Percentiles rank a stretch among this genome's conserved stretches.
Evolutionary conservation across 2,329 filamentous ascomycete species (phyloP).

Genomic region (Exophiala xenobiotica): DNA sequence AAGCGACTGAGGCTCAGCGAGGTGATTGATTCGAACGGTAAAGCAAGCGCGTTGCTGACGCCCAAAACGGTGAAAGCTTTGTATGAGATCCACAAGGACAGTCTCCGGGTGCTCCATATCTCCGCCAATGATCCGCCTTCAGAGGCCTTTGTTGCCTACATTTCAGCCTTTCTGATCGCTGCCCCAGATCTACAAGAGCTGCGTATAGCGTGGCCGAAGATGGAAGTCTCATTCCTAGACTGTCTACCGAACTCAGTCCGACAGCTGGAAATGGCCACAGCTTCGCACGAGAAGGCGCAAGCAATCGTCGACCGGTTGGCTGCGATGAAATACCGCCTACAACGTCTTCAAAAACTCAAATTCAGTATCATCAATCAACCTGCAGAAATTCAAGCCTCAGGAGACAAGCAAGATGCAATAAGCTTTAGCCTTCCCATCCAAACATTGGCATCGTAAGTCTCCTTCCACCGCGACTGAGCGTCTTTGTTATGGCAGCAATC

Average conservation of each 20-base stretch:
- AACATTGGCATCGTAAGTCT: conserved; percentile 11
- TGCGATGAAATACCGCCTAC: conserved; percentile 10
- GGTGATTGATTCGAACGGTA: neutral
- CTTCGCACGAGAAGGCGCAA: conserved; percentile 9
- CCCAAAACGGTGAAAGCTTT: conserved; percentile 15
- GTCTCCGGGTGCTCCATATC: conserved; percentile 14
- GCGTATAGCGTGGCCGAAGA: conserved; percentile 13
- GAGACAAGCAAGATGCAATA: neutral
- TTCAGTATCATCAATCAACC: conserved; percentile 10
- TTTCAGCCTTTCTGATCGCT: conserved; percentile 13
- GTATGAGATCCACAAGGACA: conserved; percentile 12
- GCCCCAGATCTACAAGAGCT: conserved; percentile 13
- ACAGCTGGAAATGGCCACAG: conserved; percentile 4
- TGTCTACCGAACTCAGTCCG: conserved; percentile 9
- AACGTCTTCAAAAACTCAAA: conserved; percentile 2
- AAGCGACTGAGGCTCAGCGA: conserved; percentile 13
- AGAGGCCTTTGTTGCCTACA: conserved; percentile 5
- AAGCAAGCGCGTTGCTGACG: conserved; percentile 3
- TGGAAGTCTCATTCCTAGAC: conserved; percentile 14
- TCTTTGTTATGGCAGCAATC: neutral
- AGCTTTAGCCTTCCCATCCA: conserved; percentile 9
- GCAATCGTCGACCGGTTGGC: conserved; percentile 11
- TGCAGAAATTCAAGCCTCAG: neutral
- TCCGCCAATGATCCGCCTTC: conserved; percentile 9
- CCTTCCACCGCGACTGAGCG: neutral